phyloP scores from a whole-genome alignment of 805 yeast species.

The Geotrichum ghanense region DNA sequence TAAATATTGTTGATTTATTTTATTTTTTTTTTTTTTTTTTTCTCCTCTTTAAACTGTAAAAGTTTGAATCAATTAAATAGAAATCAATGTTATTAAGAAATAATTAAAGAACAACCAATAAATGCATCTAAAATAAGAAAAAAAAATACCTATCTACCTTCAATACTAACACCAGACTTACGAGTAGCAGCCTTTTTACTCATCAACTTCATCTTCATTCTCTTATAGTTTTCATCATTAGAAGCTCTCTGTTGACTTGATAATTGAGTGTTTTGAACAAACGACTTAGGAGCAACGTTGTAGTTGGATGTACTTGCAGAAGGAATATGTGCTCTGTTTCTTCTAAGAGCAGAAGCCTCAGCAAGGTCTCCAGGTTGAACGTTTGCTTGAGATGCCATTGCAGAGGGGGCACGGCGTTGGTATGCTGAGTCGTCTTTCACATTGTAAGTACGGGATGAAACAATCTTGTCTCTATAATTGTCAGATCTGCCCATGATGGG shows the following conservation, averaged over 20 bases:
- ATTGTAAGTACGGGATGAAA: slow-evolving; percentile 52
- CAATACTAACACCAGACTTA: slow-evolving; percentile 70
- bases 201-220: slow-evolving; percentile 50
- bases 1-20: no score
- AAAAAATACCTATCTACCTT: no score
- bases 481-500: slow-evolving; percentile 95
- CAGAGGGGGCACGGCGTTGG: slow-evolving; percentile 8
- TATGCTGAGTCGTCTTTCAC: slow-evolving; percentile 19
- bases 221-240: slow-evolving; percentile 57
- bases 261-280: neutral
- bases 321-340: slow-evolving; percentile 96
- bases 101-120: no score
- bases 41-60: no score
- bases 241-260: slow-evolving; percentile 9
- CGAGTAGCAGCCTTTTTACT: slow-evolving; percentile 34
- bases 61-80: no score
- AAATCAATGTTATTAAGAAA: no score
- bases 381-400: neutral
- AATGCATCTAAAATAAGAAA: no score
- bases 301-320: slow-evolving; percentile 79
- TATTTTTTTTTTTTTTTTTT: no score
- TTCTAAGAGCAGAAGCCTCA: slow-evolving; percentile 81
- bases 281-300: slow-evolving; percentile 76
- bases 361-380: slow-evolving; percentile 38
- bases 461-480: slow-evolving; percentile 78